Evolutionary conservation across 2,329 filamentous ascomycete species (phyloP).

Genomic region (Incumbomyces delicatus): DNA sequence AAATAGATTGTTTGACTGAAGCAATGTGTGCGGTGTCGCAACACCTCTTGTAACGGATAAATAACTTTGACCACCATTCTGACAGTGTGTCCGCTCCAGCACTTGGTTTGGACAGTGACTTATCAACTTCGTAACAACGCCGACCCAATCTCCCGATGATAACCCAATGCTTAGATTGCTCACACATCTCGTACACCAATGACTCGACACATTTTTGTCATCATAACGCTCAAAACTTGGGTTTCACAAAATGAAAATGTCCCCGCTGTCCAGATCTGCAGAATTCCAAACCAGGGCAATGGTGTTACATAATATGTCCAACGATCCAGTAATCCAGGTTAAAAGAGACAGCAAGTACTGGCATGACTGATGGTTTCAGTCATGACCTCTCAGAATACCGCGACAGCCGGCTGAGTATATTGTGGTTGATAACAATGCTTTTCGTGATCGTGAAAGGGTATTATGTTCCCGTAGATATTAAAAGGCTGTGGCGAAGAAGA

Average conservation of each 20-base stretch:
- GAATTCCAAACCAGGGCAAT: neutral
- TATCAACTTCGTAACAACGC: neutral
- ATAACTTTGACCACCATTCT: conserved; percentile 1
- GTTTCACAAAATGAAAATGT: neutral
- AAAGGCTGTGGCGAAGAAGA: conserved; percentile 15
- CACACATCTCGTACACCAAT: too few relatives aligned
- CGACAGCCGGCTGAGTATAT: conserved; percentile 13
- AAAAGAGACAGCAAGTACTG: too few relatives aligned
- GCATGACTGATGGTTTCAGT: too few relatives aligned
- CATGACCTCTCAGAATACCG: conserved; percentile 13
- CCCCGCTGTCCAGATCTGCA: neutral
- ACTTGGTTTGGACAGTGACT: conserved; percentile 7
- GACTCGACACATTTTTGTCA: neutral
- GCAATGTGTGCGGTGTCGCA: too few relatives aligned
- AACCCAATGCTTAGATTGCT: too few relatives aligned
- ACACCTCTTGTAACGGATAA: too few relatives aligned
- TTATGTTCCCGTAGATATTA: conserved; percentile 21
- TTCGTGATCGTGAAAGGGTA: conserved; percentile 17
- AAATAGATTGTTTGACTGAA: too few relatives aligned
- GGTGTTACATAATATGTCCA: neutral
- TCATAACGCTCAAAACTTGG: neutral
- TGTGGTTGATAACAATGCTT: conserved; percentile 15
- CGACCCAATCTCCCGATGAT: neutral
- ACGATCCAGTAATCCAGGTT: too few relatives aligned
- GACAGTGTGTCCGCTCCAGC: conserved; percentile 5